A percentile compares a stretch with the other conserved stretches of the same genome.
Conservation (phyloP, 345 rosid genomes). For the Capsella bursapastoris region DNA sequence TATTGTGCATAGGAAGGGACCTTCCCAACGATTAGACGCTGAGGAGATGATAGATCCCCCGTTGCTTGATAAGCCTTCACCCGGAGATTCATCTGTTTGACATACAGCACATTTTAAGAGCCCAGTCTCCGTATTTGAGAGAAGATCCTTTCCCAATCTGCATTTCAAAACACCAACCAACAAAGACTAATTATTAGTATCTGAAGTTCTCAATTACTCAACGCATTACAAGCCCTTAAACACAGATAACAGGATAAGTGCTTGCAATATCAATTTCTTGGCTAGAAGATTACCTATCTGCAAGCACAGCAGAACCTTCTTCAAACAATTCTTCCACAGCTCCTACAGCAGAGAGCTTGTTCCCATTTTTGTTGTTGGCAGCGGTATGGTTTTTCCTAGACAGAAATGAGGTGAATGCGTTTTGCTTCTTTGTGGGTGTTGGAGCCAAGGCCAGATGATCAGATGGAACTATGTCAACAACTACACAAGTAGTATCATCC, state of each 20-base stretch:
- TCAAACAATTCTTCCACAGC: constrained; percentile 97
- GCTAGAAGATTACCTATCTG: constrained; percentile 65
- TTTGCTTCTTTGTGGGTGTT: constrained; percentile 72
- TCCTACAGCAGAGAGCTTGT: constrained; percentile 90
- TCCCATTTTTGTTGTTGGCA: constrained; percentile 60
- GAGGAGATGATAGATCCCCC: constrained; percentile 73
- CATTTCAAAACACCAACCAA: constrained; percentile 37
- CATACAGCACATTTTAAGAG: constrained; percentile 93
- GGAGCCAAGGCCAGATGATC: constrained; percentile 73
- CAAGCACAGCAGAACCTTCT: constrained; percentile 99
- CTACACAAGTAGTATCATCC: constrained; percentile 99
- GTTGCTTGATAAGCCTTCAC: constrained; percentile 62
- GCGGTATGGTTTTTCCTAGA: constrained; percentile 62
- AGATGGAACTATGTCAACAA: constrained; percentile 94
- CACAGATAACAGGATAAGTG: not conserved
- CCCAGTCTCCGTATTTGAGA: constrained; percentile 58
- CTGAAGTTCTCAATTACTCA: not conserved
- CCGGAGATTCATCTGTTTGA: constrained; percentile 81
- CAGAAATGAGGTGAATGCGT: constrained; percentile 62
- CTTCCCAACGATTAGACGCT: constrained; percentile 85
- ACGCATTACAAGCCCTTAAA: not conserved
- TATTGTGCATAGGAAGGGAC: constrained; percentile 83
- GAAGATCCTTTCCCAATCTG: constrained; percentile 88
- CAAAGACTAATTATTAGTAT: constrained; percentile 5
- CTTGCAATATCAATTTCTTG: constrained; percentile 3